These are phyloP conservation scores for Musa schizocarpa DNA, from an alignment of 176 grass and related monocot genomes.

Conservation along the genomic window DNA sequence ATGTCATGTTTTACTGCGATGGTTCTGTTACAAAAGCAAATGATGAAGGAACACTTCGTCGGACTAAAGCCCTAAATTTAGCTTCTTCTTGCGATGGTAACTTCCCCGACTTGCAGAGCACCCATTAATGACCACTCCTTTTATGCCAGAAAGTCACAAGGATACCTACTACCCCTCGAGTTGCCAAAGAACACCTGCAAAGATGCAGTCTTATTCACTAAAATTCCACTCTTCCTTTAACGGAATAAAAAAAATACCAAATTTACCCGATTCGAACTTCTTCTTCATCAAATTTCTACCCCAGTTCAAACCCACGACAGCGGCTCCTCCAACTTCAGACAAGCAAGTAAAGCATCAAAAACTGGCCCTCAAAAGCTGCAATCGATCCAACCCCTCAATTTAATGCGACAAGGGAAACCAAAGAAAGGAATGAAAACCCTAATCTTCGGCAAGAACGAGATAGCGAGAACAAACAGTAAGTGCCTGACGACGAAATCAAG, in stretches of 20 bases:
- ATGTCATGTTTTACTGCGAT: neutral
- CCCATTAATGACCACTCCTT: conserved; percentile 52
- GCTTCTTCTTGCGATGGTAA: no score
- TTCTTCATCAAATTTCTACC: neutral
- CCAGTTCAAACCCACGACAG: no score
- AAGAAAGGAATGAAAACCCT: neutral
- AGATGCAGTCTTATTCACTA: neutral
- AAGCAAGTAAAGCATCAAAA: neutral
- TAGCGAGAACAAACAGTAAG: no score
- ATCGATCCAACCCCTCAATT: neutral
- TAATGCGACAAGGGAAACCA: neutral
- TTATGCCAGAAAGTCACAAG: neutral
- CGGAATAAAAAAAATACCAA: neutral
- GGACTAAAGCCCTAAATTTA: neutral
- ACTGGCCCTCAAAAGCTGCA: no score
- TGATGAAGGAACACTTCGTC: neutral
- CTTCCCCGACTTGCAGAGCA: conserved; percentile 14
- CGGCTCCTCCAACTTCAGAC: no score
- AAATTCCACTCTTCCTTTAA: neutral
- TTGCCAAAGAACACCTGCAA: no score
- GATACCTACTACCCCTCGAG: neutral
- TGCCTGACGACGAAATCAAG: no score
- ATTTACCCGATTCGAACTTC: neutral
- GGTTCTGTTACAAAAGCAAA: neutral
- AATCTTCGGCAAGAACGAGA: neutral